Evolutionary conservation across 176 grass and related monocot species (phyloP).

Genomic region (Coix lacrymajobi): DNA sequence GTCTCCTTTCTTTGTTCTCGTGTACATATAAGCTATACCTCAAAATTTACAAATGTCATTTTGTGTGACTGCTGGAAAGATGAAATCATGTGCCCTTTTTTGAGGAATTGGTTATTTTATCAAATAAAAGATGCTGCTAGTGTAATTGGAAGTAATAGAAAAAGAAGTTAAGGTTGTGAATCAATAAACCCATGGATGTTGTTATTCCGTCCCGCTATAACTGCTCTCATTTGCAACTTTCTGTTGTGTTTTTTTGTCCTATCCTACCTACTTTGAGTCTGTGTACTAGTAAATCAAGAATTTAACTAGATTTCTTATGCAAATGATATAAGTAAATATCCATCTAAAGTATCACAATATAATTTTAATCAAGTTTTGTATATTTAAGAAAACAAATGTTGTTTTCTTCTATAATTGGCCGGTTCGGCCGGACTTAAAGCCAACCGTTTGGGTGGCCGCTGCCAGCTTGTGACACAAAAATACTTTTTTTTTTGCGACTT

Average conservation of each 20-base stretch:
- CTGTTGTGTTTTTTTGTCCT: no score
- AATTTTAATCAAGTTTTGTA: not conserved
- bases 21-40: slow-evolving; percentile 19
- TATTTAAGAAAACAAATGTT: not conserved
- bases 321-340: not conserved
- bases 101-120: not conserved
- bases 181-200: not conserved
- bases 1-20: slow-evolving; percentile 9
- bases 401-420: not conserved
- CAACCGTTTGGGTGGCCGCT: no score
- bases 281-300: not conserved
- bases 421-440: no score
- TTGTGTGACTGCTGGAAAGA: not conserved
- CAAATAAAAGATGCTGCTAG: not conserved
- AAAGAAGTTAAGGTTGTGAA: not conserved
- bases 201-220: not conserved
- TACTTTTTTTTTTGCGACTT: no score
- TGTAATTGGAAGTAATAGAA: not conserved
- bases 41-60: slow-evolving; percentile 4
- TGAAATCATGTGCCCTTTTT: slow-evolving; percentile 5
- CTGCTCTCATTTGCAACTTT: not conserved
- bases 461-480: no score
- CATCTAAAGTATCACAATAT: not conserved
- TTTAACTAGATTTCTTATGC: not conserved
- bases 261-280: not conserved